A percentile compares a stretch with the other conserved stretches of the same genome.
Conservation (phyloP, 2,329 filamentous ascomycete genomes). For the Cytospora mali region DNA sequence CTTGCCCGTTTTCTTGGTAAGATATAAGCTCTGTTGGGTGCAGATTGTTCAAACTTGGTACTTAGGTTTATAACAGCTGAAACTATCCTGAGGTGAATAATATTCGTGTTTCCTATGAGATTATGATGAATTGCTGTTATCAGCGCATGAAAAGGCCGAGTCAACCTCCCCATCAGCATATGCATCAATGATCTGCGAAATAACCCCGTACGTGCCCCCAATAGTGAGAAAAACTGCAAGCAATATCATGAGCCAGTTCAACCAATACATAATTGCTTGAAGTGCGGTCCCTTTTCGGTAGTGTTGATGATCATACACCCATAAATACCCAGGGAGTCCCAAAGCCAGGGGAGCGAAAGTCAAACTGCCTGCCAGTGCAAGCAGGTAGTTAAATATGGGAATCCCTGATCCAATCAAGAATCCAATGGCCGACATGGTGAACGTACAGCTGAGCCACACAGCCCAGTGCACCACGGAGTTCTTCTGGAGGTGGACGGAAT, state of each 20-base stretch:
- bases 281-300: conserved; percentile 10
- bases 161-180: conserved; percentile 24
- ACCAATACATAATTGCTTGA: conserved; percentile 11
- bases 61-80: too few relatives aligned
- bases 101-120: neutral
- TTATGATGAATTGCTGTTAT: conserved; percentile 20
- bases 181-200: conserved; percentile 25
- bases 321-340: conserved; percentile 19
- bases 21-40: too few relatives aligned
- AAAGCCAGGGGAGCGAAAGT: conserved; percentile 26
- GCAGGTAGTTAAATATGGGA: conserved; percentile 34
- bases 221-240: conserved; percentile 26
- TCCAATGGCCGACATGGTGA: conserved; percentile 31
- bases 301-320: conserved; percentile 21
- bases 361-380: conserved; percentile 27
- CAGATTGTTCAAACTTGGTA: too few relatives aligned
- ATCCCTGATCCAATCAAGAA: conserved; percentile 35
- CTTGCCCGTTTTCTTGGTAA: too few relatives aligned
- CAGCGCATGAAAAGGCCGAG: conserved; percentile 27
- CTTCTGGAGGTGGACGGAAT: conserved; percentile 36
- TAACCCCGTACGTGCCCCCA: conserved; percentile 25
- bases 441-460: conserved; percentile 36
- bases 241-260: conserved; percentile 23
- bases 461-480: conserved; percentile 37
- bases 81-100: neutral